Evolutionary conservation across 768 basidiomycete genomes (phyloP), one percentile per base, ranked within the genome.

Genomic region (Boletus rubescentipes): DNA sequence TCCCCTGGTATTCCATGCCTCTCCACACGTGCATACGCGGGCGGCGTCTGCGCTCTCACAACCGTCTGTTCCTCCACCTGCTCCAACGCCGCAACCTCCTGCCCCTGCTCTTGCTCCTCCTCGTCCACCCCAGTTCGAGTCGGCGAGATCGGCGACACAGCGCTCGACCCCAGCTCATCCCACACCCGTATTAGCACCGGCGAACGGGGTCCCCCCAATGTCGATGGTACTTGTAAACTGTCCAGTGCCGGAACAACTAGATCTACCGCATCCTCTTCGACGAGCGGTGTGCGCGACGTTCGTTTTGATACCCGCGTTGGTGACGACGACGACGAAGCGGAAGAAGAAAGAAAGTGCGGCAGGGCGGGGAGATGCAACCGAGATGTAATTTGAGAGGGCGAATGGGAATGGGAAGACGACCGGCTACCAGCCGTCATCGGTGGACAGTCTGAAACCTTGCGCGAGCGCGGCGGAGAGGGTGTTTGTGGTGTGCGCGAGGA

Each of bases 191-290:
- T 64, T 29, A 72, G 26, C 18, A 23, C 51, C 3, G 62, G 61
- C 7, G 59, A 67, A 49, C 59, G 60, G 0, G 31, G 31, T 15
- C 38, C 45, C 12, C 50, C 50, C 15, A 65, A 61, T 5, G 51
- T 48, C 16, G 65, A 47, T 1, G 63, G 64, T 12, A 61, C 58
- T 4, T 51, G 57, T 14, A 63, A 31, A 15, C 41, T 38, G 9
- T 69, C 61, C 14, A 46, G 39, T 8, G 58, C 58, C 6, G 67
- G 20, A 0, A 95, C 84, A 5, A 98, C 80, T 16, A 99, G 76
- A 64, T 99, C 96, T 2, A 98, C 86, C 1, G 95, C 94, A 58
- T 98, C 89, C 2, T 82, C 78, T 14, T 59, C 18, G 2, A 53
- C 52, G 5, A 70, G 62, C 8, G 70, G 70, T 1, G 53, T 20